A percentile compares a stretch with the other conserved stretches of the same genome.
These are phyloP conservation scores for Pneumocystis carinii DNA, from an alignment of 1,139 yeast genomes.

Conservation along the genomic window DNA sequence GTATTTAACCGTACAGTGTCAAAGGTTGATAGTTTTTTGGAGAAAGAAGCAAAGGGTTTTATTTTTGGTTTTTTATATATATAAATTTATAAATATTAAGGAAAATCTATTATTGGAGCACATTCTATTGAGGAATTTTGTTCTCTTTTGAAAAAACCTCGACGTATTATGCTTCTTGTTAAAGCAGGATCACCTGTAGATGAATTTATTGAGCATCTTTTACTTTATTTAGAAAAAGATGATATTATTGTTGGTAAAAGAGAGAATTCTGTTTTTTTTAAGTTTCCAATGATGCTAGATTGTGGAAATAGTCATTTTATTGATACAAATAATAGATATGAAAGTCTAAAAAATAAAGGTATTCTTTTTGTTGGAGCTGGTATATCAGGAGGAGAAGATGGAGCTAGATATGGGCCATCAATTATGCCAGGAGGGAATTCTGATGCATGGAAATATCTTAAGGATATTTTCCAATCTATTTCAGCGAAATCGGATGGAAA, in stretches of 20 bases:
- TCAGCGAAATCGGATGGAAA: conserved; percentile 95
- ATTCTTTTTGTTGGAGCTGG: conserved; percentile 94
- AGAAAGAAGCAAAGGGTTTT: conserved; percentile 81
- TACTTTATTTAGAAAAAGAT: conserved; percentile 87
- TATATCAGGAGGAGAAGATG: conserved; percentile 99
- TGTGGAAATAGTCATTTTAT: conserved; percentile 99
- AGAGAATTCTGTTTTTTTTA: background rate
- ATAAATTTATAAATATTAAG: conserved; percentile 5
- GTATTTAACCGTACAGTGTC: conserved; percentile 96
- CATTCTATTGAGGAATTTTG: conserved; percentile 78
- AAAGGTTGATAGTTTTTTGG: conserved; percentile 87
- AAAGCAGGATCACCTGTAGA: conserved; percentile 97
- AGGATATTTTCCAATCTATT: conserved; percentile 89
- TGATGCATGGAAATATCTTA: conserved; percentile 98
- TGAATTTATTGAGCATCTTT: conserved; percentile 69
- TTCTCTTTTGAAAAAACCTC: conserved; percentile 86
- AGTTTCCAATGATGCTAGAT: conserved; percentile 27
- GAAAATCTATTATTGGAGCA: conserved; percentile 83
- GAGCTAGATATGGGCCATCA: conserved; percentile 98
- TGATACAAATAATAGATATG: conserved; percentile 93
- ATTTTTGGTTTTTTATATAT: background rate
- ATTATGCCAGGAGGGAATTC: conserved; percentile 98
- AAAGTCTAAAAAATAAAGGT: conserved; percentile 73
- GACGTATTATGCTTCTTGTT: conserved; percentile 85
- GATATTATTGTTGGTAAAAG: conserved; percentile 64